Evolutionary conservation across 1,284 basidiomycete genomes (phyloP).

Genomic region (Cystobasidium pallidum): DNA sequence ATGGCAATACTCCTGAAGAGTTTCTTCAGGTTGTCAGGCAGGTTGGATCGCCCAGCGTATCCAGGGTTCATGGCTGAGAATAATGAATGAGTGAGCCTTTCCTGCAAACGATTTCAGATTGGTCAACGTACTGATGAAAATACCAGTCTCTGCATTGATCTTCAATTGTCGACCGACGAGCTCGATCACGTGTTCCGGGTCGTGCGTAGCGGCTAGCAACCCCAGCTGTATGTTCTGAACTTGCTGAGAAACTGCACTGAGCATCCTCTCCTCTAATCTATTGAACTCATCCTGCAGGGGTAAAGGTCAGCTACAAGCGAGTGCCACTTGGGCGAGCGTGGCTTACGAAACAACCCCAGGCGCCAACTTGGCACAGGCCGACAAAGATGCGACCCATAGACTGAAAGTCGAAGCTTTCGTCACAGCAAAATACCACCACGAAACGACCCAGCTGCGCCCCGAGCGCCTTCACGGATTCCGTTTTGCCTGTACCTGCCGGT

Average conservation of each 20-base stretch:
- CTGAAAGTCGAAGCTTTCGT: constrained; percentile 99
- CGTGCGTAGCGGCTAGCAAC: constrained; percentile 74
- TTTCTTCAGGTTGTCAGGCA: constrained; percentile 93
- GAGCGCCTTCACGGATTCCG: constrained; percentile 98
- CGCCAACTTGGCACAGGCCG: constrained; percentile 96
- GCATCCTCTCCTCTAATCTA: constrained; percentile 93
- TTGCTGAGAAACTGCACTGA: constrained; percentile 98
- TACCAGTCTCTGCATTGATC: constrained; percentile 90
- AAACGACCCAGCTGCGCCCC: constrained; percentile 97
- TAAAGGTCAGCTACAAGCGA: constrained; percentile 50
- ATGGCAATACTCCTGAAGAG: constrained; percentile 98
- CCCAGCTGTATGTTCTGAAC: constrained; percentile 98
- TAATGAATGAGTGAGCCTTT: background rate
- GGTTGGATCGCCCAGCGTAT: constrained; percentile 94
- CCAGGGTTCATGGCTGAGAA: constrained; percentile 69
- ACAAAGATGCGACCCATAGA: constrained; percentile 99
- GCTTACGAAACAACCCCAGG: constrained; percentile 86
- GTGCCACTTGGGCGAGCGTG: background rate
- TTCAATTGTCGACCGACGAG: constrained; percentile 92
- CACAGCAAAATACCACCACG: constrained; percentile 98
- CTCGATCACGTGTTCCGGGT: constrained; percentile 87
- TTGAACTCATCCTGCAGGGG: constrained; percentile 62
- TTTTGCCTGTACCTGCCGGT: constrained; percentile 98
- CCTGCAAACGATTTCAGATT: background rate
- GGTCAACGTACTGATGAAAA: constrained; percentile 52